Base-by-base conservation (phyloP, 306 rosid species). In the Macrotyloma uniflorum region DNA sequence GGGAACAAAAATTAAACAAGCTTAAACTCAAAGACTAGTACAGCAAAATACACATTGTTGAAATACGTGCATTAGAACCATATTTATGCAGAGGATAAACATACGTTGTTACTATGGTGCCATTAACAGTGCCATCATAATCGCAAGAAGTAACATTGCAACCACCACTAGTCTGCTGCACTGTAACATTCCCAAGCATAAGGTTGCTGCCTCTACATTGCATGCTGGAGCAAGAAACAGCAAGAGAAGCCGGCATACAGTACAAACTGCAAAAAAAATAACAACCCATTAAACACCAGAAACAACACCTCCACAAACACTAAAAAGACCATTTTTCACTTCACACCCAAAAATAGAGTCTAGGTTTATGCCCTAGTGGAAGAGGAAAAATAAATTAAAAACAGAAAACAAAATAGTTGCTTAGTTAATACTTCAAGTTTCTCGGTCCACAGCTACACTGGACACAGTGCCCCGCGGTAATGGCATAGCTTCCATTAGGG, bases 171-270 rank as follows among this genome's bases (percentile, higher is more conserved):
- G 81, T 90, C 72, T 87, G 97, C 85, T 90, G 98, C 16, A 75
- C 79, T 4, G 99, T 93, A 68, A 67, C 76, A 73, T 96, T 96
- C 63, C 99, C 99, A 1, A 96, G 87, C 91, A 93, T 93, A 61
- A 96, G 97, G 69, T 91, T 91, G 86, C 97, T 96, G 76, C 59
- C 84, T 79, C 68, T 89, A 61, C 99, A 96, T 82, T 96, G 98
- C 99, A 93, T 96, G 88, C 98, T 96, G 16, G 99, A 91, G 88
- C 99, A 96, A 50, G 98, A 93, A 85, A 89, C 99, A 4, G 98
- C 96, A 49, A 96, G 70, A 35, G 99, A 90, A 70, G 99, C 96
- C 15, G 99, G 98, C 96, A 87, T 91, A 86, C 99, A 96, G 78
- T 93, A 91, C 93, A 96, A 83, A 69, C 99, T 96, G 93, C 46